These are phyloP conservation scores for Sequoia sempervirens DNA, from an alignment of 75 land plant species.

Conservation along the genomic window DNA sequence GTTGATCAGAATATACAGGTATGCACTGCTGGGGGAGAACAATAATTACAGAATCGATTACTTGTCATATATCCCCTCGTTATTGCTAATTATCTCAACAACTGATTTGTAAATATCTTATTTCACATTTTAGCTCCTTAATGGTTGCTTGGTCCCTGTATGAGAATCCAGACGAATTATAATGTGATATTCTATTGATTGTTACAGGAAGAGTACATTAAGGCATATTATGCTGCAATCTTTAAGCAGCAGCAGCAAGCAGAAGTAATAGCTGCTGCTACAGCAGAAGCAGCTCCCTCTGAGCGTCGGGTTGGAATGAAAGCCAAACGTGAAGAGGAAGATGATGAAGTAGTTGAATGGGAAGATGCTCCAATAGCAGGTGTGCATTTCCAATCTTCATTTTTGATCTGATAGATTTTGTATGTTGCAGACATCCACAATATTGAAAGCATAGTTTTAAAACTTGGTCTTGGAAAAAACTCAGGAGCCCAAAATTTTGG, in stretches of 20 bases:
- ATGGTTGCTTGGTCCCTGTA: background rate
- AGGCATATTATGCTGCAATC: conserved; percentile 80
- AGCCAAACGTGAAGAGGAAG: conserved; percentile 63
- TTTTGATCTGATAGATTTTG: conserved; percentile 1
- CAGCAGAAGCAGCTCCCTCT: conserved; percentile 16
- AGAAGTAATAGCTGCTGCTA: conserved; percentile 28
- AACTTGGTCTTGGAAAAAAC: too few species aligned
- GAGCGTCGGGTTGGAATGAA: conserved; percentile 62
- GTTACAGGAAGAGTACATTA: conserved; percentile 73
- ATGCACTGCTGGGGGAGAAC: background rate
- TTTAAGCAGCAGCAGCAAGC: conserved; percentile 43
- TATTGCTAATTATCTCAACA: background rate
- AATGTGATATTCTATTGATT: background rate
- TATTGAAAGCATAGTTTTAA: background rate
- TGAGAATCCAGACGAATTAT: background rate
- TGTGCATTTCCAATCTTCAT: conserved; percentile 7
- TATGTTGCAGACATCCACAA: background rate
- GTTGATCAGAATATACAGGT: conserved; percentile 51
- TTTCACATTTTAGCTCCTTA: background rate
- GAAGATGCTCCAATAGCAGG: conserved; percentile 62
- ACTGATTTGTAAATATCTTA: background rate
- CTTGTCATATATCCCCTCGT: background rate
- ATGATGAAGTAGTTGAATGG: conserved; percentile 74
- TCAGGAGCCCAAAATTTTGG: too few species aligned
- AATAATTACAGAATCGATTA: background rate